phyloP scores from a whole-genome alignment of 2,329 filamentous ascomycete species.

The Epichloe typhina region DNA sequence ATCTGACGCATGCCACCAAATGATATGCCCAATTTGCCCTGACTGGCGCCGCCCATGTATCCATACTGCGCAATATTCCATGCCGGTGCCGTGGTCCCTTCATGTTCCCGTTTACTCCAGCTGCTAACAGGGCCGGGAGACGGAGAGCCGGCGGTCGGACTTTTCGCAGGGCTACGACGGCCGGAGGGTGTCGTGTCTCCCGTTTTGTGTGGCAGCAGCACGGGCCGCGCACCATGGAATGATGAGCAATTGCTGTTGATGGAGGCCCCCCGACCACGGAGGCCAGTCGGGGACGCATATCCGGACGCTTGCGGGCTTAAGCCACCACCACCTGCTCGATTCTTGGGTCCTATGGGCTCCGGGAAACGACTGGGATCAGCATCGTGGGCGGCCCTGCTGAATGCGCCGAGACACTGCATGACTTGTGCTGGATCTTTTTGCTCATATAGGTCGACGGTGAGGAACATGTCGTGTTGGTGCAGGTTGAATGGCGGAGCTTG shows the following conservation, averaged over 20 bases:
- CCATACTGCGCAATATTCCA: conserved; percentile 99
- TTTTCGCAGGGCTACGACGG: conserved; percentile 50
- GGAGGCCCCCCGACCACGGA: conserved; percentile 35
- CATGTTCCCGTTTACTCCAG: conserved; percentile 80
- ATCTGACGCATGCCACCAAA: conserved; percentile 91
- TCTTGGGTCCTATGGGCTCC: conserved; percentile 60
- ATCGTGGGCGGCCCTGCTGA: conserved; percentile 72
- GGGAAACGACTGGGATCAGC: conserved; percentile 65
- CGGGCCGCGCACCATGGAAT: conserved; percentile 26
- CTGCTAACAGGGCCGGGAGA: conserved; percentile 55
- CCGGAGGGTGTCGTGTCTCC: conserved; percentile 39
- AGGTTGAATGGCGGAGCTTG: conserved; percentile 75
- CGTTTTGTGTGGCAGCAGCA: conserved; percentile 33
- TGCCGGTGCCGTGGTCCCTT: conserved; percentile 69
- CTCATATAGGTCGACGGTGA: conserved; percentile 94
- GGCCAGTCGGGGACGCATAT: conserved; percentile 30
- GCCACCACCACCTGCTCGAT: conserved; percentile 31
- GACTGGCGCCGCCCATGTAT: conserved; percentile 94
- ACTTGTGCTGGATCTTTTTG: conserved; percentile 93
- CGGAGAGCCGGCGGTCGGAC: conserved; percentile 33
- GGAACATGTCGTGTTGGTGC: conserved; percentile 86
- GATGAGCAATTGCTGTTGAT: conserved; percentile 47
- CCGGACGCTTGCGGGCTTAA: conserved; percentile 58
- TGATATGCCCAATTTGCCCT: conserved; percentile 85
- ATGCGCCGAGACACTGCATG: conserved; percentile 79